Base-by-base conservation (phyloP, 257 asterid species). In the Fraxinus anomala region DNA sequence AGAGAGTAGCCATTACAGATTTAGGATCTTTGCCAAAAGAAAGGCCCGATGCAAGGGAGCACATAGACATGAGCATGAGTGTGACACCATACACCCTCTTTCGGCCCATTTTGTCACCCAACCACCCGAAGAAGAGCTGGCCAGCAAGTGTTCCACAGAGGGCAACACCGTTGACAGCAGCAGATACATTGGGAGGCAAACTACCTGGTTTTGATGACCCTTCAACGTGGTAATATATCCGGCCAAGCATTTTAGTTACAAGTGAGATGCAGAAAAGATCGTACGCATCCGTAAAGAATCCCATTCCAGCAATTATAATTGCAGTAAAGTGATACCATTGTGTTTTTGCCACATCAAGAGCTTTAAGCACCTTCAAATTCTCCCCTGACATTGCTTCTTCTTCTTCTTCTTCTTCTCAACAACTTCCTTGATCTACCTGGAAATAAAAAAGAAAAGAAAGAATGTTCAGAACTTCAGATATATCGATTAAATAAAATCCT, bases 121-220 rank as follows among this genome's bases (percentile, higher is more conserved):
- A 77, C 87, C 84, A 83, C 34, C 84, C 84, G 11, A 83, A 83
- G 71, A 83, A 83, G 31, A 83, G 84, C 37, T 83, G 87, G 23
- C 87, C 86, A 5, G 75, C 80, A 6, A 80, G 79, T 2, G 87
- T 83, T 47, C 84, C 87, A 51, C 83, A 77, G 0, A 83, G 66
- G 1, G 87, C 87, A 5, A 83, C 87, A 11, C 87, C 87, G 3
- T 77, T 83, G 5, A 83, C 82, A 0, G 84, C 78, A 1, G 87
- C 83, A 1, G 80, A 73, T 14, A 83, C 84, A 5, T 73, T 77
- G 5, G 87, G 87, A 26, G 84, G 87, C 39, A 83, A 71, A 66
- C 71, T 71, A 3, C 87, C 84, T 17, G 87, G 82, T 36, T 73
- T 80, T 2, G 71, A 28, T 1, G 87, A 77, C 13, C 86, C 81